phyloP scores from a whole-genome alignment of 768 basidiomycete species.

The Lactarius sp. region DNA sequence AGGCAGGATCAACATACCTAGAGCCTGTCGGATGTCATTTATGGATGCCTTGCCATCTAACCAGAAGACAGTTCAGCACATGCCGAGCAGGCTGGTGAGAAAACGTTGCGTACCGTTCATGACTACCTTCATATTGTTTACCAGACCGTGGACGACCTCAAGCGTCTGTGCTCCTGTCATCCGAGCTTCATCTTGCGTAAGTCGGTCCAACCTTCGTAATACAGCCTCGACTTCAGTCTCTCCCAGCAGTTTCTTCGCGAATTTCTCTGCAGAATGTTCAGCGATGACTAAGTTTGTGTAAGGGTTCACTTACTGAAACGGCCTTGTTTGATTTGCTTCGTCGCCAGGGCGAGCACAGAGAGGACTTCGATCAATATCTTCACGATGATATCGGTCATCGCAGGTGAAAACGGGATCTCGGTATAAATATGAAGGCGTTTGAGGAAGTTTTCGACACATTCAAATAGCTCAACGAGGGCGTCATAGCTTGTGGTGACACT shows the following conservation, averaged over 20 bases:
- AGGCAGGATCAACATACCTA: background rate
- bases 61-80: background rate
- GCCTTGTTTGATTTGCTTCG: background rate
- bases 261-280: background rate
- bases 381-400: background rate
- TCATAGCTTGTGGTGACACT: background rate
- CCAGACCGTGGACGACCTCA: background rate
- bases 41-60: background rate
- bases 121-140: background rate
- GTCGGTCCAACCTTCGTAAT: background rate
- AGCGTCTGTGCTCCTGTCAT: background rate
- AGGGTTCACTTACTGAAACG: background rate
- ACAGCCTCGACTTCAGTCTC: background rate
- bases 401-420: background rate
- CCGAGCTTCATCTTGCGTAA: background rate
- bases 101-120: background rate
- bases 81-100: too few relatives aligned
- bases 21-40: background rate
- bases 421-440: background rate
- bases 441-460: background rate
- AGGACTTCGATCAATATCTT: background rate
- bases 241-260: background rate
- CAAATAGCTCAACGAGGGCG: background rate
- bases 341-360: background rate
- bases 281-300: background rate